phyloP scores from a whole-genome alignment of 2,329 filamentous ascomycete genomes.

The Clathrospora elynae region DNA sequence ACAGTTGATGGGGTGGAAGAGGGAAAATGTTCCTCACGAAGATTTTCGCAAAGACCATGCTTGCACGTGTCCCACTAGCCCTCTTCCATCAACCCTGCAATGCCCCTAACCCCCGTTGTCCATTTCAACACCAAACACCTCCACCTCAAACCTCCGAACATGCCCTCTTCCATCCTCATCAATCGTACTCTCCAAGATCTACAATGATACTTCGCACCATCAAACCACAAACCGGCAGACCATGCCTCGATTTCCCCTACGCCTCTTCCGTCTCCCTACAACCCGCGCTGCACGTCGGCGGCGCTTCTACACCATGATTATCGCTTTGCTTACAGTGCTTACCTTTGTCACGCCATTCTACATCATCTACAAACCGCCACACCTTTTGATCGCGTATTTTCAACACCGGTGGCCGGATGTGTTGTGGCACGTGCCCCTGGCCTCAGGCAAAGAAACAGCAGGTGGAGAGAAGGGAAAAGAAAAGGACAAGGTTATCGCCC shows the following conservation, averaged over 20 bases:
- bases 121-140: not conserved
- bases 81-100: slow-evolving; percentile 8
- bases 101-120: slow-evolving; percentile 13
- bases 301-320: slow-evolving; percentile 47
- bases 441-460: slow-evolving; percentile 15
- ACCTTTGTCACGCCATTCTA: slow-evolving; percentile 56
- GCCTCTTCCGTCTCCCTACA: slow-evolving; percentile 46
- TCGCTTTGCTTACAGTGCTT: slow-evolving; percentile 32
- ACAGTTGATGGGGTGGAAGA: not conserved
- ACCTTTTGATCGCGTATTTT: slow-evolving; percentile 71
- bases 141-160: slow-evolving; percentile 2
- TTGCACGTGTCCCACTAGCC: slow-evolving; percentile 22
- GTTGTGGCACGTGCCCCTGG: slow-evolving; percentile 69
- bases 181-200: not conserved
- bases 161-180: not conserved
- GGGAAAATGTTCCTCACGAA: slow-evolving; percentile 4
- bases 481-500: slow-evolving; percentile 69
- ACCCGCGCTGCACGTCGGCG: slow-evolving; percentile 45
- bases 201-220: not conserved
- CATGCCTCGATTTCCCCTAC: slow-evolving; percentile 38
- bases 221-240: slow-evolving; percentile 5
- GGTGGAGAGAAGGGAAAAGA: too few relatives aligned
- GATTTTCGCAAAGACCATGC: slow-evolving; percentile 12
- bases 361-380: slow-evolving; percentile 79
- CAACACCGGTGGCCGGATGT: slow-evolving; percentile 76